Percentiles rank a stretch among this genome's conserved stretches.
Conservation (phyloP, 805 yeast species). For the Kuraishia floccosa region DNA sequence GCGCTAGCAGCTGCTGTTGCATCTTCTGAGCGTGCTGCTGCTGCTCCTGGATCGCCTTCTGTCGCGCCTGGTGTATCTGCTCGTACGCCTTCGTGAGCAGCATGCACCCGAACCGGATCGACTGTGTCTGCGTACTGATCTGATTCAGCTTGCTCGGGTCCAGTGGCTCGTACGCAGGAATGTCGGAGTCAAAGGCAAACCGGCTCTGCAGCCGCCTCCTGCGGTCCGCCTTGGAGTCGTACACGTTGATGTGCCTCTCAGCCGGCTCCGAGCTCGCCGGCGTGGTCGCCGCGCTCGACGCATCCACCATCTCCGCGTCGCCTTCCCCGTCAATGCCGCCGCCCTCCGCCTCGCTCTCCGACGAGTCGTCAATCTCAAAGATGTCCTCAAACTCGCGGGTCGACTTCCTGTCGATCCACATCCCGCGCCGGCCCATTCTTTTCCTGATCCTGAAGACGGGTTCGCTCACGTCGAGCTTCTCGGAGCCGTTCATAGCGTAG, state of each 20-base stretch:
- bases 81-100: conserved; percentile 79
- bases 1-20: conserved; percentile 17
- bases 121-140: conserved; percentile 78
- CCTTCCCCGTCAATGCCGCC: conserved; percentile 14
- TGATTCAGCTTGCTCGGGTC: conserved; percentile 81
- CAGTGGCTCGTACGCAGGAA: conserved; percentile 33
- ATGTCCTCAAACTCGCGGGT: conserved; percentile 26
- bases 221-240: conserved; percentile 19
- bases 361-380: conserved; percentile 24
- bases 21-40: conserved; percentile 25
- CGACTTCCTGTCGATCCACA: conserved; percentile 67
- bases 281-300: conserved; percentile 12
- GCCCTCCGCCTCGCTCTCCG: conserved; percentile 9
- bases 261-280: conserved; percentile 5
- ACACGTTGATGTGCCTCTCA: conserved; percentile 15
- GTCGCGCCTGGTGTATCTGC: conserved; percentile 67
- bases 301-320: conserved; percentile 18
- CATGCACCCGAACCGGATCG: conserved; percentile 88
- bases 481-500: conserved; percentile 22
- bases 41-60: conserved; percentile 39
- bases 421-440: conserved; percentile 62
- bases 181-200: conserved; percentile 39
- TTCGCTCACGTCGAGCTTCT: conserved; percentile 18
- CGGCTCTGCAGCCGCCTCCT: conserved; percentile 32
- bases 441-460: conserved; percentile 56